These are phyloP conservation scores for Solanum pimpinellifolium DNA, from an alignment of 257 asterid genomes.

Conservation along the genomic window DNA sequence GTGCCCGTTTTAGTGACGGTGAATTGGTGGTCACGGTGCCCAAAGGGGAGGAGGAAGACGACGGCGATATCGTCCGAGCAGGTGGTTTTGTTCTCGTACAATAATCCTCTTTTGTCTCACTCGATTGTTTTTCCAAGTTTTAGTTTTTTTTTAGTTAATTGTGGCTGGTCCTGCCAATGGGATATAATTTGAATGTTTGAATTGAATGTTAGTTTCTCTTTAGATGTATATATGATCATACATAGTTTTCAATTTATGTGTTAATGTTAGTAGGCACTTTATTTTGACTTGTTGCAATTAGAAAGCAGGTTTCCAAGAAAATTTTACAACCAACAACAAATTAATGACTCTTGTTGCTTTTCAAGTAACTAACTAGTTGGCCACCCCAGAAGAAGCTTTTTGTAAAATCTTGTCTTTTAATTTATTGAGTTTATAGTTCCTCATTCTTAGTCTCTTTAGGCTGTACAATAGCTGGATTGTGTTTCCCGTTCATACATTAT, in stretches of 20 bases:
- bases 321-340: too few relatives aligned
- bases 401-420: neutral
- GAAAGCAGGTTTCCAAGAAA: neutral
- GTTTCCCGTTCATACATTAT: neutral
- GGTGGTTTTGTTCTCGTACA: constrained; percentile 59
- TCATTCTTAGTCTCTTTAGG: neutral
- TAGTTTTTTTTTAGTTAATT: neutral
- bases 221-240: neutral
- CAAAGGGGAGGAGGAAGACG: constrained; percentile 29
- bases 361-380: neutral
- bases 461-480: neutral
- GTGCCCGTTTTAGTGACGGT: constrained; percentile 45
- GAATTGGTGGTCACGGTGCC: constrained; percentile 77
- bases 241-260: neutral
- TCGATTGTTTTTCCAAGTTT: neutral
- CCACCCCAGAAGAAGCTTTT: neutral
- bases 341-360: too few relatives aligned
- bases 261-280: neutral
- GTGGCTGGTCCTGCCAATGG: neutral
- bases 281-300: neutral
- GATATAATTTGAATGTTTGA: neutral
- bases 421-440: neutral
- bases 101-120: neutral
- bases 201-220: neutral
- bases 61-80: constrained; percentile 23